These are phyloP conservation scores for Aspergillus cristatus DNA, from an alignment of 495 filamentous ascomycete genomes.

Conservation along the genomic window DNA sequence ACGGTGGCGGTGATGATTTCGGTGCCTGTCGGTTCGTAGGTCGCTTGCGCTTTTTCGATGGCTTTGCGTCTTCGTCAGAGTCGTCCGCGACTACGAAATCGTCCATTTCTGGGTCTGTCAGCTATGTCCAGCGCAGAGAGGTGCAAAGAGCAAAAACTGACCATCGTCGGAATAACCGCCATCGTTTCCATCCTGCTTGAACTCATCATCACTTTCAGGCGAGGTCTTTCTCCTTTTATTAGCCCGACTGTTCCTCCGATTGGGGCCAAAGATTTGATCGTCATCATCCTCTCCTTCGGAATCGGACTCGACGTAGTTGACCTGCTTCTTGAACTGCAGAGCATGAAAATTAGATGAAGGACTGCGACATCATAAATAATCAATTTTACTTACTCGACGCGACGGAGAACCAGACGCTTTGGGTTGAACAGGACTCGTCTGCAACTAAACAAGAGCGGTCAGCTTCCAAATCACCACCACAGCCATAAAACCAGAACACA, in stretches of 20 bases:
- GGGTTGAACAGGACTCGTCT: constrained; percentile 12
- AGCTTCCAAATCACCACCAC: constrained; percentile 2
- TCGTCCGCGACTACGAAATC: constrained; percentile 81
- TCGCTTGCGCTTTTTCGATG: constrained; percentile 65
- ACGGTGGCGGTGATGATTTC: constrained; percentile 46
- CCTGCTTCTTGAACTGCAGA: constrained; percentile 34
- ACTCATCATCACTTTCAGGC: constrained; percentile 59
- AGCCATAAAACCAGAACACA: constrained; percentile 7
- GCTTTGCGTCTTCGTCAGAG: constrained; percentile 60
- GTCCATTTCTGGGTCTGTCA: constrained; percentile 53
- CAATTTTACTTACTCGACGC: constrained; percentile 29
- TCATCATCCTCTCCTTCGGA: constrained; percentile 49
- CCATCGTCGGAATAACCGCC: constrained; percentile 51
- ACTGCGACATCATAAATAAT: no score
- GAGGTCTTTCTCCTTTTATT: constrained; percentile 45
- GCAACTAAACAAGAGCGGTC: constrained; percentile 5
- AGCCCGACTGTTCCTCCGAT: constrained; percentile 25
- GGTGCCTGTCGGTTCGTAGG: constrained; percentile 38
- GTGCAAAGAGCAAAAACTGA: constrained; percentile 31
- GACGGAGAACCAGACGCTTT: constrained; percentile 32
- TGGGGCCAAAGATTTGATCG: constrained; percentile 39
- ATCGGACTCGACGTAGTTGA: constrained; percentile 41
- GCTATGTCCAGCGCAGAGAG: neutral
- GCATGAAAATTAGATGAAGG: constrained; percentile 11
- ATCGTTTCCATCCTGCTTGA: constrained; percentile 45